These are phyloP conservation scores for Pterocarpus macrocarpus DNA, from an alignment of 306 rosid genomes.

Conservation along the genomic window DNA sequence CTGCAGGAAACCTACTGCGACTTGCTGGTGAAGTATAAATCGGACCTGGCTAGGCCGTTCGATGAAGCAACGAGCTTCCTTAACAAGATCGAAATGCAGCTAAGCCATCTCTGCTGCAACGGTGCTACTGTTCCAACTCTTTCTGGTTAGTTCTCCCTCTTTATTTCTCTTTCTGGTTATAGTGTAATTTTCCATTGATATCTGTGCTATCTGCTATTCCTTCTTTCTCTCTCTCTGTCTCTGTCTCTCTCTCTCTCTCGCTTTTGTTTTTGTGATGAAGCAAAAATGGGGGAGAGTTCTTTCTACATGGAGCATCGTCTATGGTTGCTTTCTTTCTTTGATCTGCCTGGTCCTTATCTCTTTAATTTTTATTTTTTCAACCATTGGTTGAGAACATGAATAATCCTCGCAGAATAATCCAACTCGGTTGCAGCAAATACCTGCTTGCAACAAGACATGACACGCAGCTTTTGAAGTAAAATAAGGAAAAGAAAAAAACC, in stretches of 20 bases:
- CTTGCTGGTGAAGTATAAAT: constrained; percentile 82
- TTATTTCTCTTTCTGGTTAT: neutral
- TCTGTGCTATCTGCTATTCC: constrained; percentile 19
- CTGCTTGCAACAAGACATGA: constrained; percentile 47
- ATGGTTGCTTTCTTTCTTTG: constrained; percentile 40
- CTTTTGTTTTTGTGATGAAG: no score
- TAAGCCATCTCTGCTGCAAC: constrained; percentile 79
- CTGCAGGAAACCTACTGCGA: constrained; percentile 88
- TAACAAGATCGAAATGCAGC: constrained; percentile 85
- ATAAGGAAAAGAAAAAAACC: constrained; percentile 47
- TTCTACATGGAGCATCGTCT: neutral
- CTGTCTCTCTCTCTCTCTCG: neutral
- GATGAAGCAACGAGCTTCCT: constrained; percentile 93
- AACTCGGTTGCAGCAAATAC: constrained; percentile 8
- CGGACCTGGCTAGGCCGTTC: constrained; percentile 87
- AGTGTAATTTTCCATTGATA: constrained; percentile 25
- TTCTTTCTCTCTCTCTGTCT: neutral
- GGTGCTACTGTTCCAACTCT: constrained; percentile 63
- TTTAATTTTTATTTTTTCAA: neutral
- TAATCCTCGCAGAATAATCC: constrained; percentile 44
- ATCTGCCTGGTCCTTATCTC: constrained; percentile 7
- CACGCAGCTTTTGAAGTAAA: constrained; percentile 46
- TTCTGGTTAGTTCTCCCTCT: constrained; percentile 69
- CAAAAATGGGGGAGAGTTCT: no score
- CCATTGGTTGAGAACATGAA: constrained; percentile 33